phyloP scores from a whole-genome alignment of 495 filamentous ascomycete genomes.

The Trichoderma virens region DNA sequence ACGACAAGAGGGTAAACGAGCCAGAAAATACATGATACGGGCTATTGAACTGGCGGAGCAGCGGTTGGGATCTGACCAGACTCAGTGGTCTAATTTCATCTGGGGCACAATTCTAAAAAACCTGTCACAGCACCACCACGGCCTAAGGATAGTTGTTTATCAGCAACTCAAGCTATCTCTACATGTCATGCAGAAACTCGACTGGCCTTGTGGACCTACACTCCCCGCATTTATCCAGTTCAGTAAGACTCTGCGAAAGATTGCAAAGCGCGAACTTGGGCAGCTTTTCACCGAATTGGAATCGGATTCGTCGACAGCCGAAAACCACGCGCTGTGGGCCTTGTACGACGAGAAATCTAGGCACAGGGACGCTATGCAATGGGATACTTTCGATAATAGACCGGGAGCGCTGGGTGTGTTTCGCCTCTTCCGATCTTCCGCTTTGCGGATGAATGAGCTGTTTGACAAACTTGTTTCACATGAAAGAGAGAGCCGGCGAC shows the following conservation, averaged over 20 bases:
- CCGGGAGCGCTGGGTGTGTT: neutral
- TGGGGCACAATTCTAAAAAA: constrained; percentile 3
- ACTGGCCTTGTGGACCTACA: neutral
- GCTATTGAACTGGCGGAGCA: neutral
- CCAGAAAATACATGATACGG: neutral
- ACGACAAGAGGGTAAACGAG: neutral
- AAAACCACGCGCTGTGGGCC: neutral
- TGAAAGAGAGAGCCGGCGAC: neutral
- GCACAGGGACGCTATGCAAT: neutral
- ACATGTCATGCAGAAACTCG: neutral
- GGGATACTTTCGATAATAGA: neutral
- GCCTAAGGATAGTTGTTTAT: neutral
- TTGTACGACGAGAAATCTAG: neutral
- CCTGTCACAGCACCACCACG: neutral
- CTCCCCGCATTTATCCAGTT: neutral
- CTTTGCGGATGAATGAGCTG: neutral
- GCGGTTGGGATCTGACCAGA: neutral
- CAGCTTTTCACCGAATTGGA: neutral
- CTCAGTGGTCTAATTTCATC: neutral
- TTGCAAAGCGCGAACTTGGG: neutral
- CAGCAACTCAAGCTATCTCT: constrained; percentile 5
- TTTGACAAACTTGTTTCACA: neutral
- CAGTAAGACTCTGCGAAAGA: constrained; percentile 1
- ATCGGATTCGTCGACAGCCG: neutral
- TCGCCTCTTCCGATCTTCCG: neutral